Base-by-base conservation (phyloP, 2,329 filamentous ascomycete species). In the Fusarium tanahbumbuense region DNA sequence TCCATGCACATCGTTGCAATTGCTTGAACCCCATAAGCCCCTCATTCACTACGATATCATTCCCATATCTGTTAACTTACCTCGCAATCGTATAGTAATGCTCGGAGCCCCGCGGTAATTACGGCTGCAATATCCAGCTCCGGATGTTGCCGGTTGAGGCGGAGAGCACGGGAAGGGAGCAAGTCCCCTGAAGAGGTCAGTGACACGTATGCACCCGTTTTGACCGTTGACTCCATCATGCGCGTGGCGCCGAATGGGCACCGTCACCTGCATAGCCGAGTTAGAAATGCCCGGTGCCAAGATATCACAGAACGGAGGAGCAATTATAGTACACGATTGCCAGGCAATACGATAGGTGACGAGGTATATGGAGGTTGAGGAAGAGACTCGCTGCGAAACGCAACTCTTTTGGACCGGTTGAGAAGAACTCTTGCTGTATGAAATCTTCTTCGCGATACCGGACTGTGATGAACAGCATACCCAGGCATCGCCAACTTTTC, bases 121-220 rank as follows among this genome's bases (percentile, higher is more conserved):
- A 81, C 80, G 20, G 78, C 75, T 49, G 77, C 78, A 27, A 67
- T 55, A 16, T 81, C 79, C 8, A 82, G 69, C 15, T 78, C 76
- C 1, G 81, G 80, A 54, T 80, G 72, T 20, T 76, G 70, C 37
- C 71, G 71, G 28, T 77, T 75, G 8, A 83, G 66, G n/a, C 76
- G 74, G 60, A 69, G 56, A n/a, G 70, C 16, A 41, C 18, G 32
- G 23, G 72, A 81, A 61, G 57, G 77, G 83, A 3, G 80, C 56
- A 81, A 40, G 49, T 20, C 25, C 48, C 23, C 48, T 79, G 4
- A 81, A 84, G 23, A 83, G 46, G 5, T 81, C 81, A 32, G 81
- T 79, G 30, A 83, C 46, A 65, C 81, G 83, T 40, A 65, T 83
- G 81, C 6, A 81, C 82, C 5, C 68, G 68, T 8, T 37, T 37